Conservation (phyloP, 2,329 filamentous ascomycete genomes). For the Claviceps quebecensis region DNA sequence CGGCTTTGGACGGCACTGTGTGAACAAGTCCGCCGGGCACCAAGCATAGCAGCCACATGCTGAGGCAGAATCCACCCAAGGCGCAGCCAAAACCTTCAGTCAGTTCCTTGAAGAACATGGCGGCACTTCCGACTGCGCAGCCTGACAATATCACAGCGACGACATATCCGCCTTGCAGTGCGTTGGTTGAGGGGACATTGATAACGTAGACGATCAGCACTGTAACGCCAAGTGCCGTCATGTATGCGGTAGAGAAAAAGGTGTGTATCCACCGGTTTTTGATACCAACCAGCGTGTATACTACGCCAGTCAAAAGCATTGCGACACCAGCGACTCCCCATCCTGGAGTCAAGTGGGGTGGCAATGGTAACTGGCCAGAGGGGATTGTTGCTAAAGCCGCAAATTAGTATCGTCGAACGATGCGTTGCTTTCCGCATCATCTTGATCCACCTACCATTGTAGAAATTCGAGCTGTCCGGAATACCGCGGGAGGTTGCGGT, state of each 20-base stretch:
- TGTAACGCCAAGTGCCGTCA: conserved; percentile 58
- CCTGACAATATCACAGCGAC: conserved; percentile 65
- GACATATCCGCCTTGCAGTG: conserved; percentile 74
- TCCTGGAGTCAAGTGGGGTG: conserved; percentile 64
- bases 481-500: conserved; percentile 6
- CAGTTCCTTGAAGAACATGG: conserved; percentile 70
- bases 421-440: neutral
- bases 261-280: conserved; percentile 69
- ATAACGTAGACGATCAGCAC: conserved; percentile 84
- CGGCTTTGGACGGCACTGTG: conserved; percentile 46
- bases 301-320: conserved; percentile 56
- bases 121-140: conserved; percentile 54
- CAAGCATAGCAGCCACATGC: conserved; percentile 82
- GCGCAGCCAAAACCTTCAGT: conserved; percentile 71
- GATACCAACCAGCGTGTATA: conserved; percentile 65
- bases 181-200: conserved; percentile 59
- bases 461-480: conserved; percentile 17
- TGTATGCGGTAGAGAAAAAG: conserved; percentile 65
- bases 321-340: conserved; percentile 67
- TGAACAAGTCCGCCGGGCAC: conserved; percentile 61
- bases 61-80: conserved; percentile 71
- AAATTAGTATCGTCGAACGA: conserved; percentile 1
- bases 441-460: conserved; percentile 18
- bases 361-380: conserved; percentile 49
- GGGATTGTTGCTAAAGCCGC: conserved; percentile 28